Base-by-base conservation (phyloP, 306 rosid genomes). In the Prunus padus region DNA sequence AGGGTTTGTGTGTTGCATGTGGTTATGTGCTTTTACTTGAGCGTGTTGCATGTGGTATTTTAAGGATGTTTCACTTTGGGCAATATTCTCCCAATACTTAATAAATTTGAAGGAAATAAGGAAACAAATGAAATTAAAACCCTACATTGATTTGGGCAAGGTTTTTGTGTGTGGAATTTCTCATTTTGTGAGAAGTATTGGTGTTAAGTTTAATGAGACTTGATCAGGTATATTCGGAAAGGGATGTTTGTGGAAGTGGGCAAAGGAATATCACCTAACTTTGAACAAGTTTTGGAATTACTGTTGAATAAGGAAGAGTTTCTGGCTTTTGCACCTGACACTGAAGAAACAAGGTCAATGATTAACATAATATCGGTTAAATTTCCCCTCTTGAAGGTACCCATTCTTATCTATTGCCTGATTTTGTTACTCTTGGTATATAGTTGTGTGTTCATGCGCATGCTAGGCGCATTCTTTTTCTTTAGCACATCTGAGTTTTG, bases 191-290 rank as follows among this genome's bases (percentile, higher is more conserved):
- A 37, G 20, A 54, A 52, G n/a, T 50, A 37, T 79, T 49, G 62
- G 11, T 20, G 14, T 44, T 66, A 65, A 73, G 49, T 67, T 69
- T 23, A 75, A 71, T 69, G 72, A 49, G 77, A 85, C 69, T 85
- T 81, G 84, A 68, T 63, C 90, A 94, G 98, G 93, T 84, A 94
- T 84, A 85, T 94, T 64, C 81, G 44, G n/a, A 84, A 86, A 75
- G 89, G 71, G 20, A 81, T 90, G 92, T 89, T 87, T 80, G 90
- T 88, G 69, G 98, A 94, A 90, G 95, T 94, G 80, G 98, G 98
- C 72, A 85, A 81, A 81, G 98, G 93, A 54, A 80, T 84, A 40
- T 94, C 98, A 72, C 98, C 97, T 28, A 90, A 70, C 83, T 87
- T 94, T 80, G 87, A 87, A 85, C 88, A 87, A 81, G 69, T 94